A percentile compares a stretch with the other conserved stretches of the same genome.
Evolutionary conservation across 2,329 filamentous ascomycete species (phyloP).

Genomic region (Fulvia fulva): DNA sequence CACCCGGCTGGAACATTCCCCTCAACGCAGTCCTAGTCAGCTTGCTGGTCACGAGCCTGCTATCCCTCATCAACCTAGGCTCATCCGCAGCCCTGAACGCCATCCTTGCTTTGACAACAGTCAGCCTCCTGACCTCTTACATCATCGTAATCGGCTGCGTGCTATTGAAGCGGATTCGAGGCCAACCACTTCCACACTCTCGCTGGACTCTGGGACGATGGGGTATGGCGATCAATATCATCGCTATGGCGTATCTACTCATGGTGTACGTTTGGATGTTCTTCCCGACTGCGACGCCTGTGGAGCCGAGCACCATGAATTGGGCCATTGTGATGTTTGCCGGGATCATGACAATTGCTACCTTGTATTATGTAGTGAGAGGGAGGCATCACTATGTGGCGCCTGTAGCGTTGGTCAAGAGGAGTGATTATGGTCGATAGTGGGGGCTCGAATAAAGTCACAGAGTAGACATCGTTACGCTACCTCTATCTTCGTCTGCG

Average conservation of each 20-base stretch:
- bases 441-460: too few relatives aligned
- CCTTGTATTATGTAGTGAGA: slow-evolving; percentile 38
- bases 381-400: slow-evolving; percentile 29
- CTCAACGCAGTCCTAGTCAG: slow-evolving; percentile 25
- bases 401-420: slow-evolving; percentile 4
- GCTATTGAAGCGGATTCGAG: slow-evolving; percentile 34
- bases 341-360: slow-evolving; percentile 37
- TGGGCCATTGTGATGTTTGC: slow-evolving; percentile 36
- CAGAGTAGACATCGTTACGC: too few relatives aligned
- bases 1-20: slow-evolving; percentile 14
- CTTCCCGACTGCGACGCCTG: slow-evolving; percentile 40
- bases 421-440: not conserved
- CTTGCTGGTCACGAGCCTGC: slow-evolving; percentile 22
- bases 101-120: slow-evolving; percentile 38
- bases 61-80: slow-evolving; percentile 37
- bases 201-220: slow-evolving; percentile 38
- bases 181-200: slow-evolving; percentile 32
- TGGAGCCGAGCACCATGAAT: slow-evolving; percentile 45
- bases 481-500: too few relatives aligned
- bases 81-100: slow-evolving; percentile 40
- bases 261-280: slow-evolving; percentile 49
- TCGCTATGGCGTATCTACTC: slow-evolving; percentile 38
- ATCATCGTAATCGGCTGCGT: slow-evolving; percentile 35
- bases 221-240: slow-evolving; percentile 39
- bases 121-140: slow-evolving; percentile 39